Evolutionary conservation across 2,329 filamentous ascomycete genomes (phyloP).

Genomic region (Mariannaea elegans): DNA sequence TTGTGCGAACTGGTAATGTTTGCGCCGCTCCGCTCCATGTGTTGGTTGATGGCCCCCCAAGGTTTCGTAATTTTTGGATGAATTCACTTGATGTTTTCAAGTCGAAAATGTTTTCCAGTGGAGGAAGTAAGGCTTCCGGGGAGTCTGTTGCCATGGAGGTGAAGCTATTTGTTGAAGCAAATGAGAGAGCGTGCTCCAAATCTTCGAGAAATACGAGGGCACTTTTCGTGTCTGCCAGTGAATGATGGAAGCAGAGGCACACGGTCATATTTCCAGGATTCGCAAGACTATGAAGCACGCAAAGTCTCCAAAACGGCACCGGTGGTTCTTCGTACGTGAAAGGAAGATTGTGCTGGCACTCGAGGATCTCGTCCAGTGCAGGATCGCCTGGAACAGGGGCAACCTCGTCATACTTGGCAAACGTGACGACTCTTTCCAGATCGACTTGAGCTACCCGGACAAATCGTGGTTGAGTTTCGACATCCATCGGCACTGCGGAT

Average conservation of each 20-base stretch:
- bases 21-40: conserved; percentile 2
- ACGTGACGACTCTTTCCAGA: neutral
- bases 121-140: neutral
- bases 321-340: neutral
- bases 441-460: neutral
- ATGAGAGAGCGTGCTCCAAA: neutral
- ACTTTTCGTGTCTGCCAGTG: conserved; percentile 5
- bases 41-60: neutral
- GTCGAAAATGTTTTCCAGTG: neutral
- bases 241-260: conserved; percentile 7
- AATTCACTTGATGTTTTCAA: neutral
- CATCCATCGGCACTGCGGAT: neutral
- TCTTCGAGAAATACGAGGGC: conserved; percentile 5
- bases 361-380: neutral
- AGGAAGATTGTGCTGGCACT: conserved; percentile 9
- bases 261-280: neutral
- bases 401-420: neutral
- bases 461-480: neutral
- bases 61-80: neutral
- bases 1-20: neutral
- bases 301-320: conserved; percentile 5
- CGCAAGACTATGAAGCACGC: neutral
- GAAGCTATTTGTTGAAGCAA: neutral
- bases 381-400: neutral
- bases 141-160: too few species aligned